A percentile compares a stretch with the other conserved stretches of the same genome.
phyloP scores from a whole-genome alignment of 2,329 filamentous ascomycete species.

The Didymella pomorum region DNA sequence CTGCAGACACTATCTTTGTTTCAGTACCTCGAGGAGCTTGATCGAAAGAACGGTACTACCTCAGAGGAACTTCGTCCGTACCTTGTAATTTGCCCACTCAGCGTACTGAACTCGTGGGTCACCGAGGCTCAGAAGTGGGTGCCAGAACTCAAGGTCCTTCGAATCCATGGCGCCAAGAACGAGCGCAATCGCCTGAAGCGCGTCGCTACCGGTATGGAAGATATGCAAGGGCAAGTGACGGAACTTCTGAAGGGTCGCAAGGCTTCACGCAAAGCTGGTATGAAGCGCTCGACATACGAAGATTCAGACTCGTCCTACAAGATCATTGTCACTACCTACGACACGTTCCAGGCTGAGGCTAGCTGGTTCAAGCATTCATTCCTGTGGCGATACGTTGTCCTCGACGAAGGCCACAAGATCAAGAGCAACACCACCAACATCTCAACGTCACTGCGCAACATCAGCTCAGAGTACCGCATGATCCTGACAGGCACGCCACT shows the following conservation, averaged over 20 bases:
- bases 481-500: slow-evolving; percentile 65
- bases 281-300: slow-evolving; percentile 42
- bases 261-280: slow-evolving; percentile 80
- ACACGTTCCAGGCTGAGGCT: slow-evolving; percentile 98
- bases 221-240: slow-evolving; percentile 57
- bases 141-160: slow-evolving; percentile 80
- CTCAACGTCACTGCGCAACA: slow-evolving; percentile 52
- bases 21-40: slow-evolving; percentile 94
- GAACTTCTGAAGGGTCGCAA: slow-evolving; percentile 87
- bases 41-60: slow-evolving; percentile 59
- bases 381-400: slow-evolving; percentile 99
- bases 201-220: slow-evolving; percentile 56
- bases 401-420: slow-evolving; percentile 99
- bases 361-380: slow-evolving; percentile 89
- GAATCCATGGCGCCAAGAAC: slow-evolving; percentile 92
- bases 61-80: slow-evolving; percentile 81
- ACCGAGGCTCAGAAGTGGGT: slow-evolving; percentile 98
- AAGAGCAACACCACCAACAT: slow-evolving; percentile 73
- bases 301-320: slow-evolving; percentile 44
- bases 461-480: slow-evolving; percentile 59
- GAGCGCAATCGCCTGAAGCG: slow-evolving; percentile 76
- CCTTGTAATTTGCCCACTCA: slow-evolving; percentile 93
- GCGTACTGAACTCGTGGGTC: slow-evolving; percentile 98
- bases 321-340: slow-evolving; percentile 92
- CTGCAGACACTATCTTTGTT: slow-evolving; percentile 98